phyloP scores from a whole-genome alignment of 1,284 basidiomycete genomes.

The Phaffia rhodozyma region DNA sequence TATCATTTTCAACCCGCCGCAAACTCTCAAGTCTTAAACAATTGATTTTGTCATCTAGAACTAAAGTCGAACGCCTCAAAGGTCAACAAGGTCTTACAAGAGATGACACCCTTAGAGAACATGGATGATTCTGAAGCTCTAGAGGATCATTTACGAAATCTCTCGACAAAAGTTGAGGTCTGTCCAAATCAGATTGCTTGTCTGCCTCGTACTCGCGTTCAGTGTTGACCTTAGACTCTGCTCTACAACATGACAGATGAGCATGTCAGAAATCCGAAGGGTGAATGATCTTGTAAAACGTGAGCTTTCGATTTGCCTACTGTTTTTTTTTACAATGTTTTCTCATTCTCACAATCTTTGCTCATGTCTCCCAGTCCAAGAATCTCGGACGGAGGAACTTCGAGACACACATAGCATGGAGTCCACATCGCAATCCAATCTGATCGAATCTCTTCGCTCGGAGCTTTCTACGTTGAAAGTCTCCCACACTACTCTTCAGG shows the following conservation, averaged over 20 bases:
- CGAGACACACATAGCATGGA: constrained; percentile 69
- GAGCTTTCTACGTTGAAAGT: constrained; percentile 47
- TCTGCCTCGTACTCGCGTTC: background rate
- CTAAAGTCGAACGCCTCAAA: constrained; percentile 26
- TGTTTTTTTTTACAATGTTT: background rate
- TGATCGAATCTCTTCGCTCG: constrained; percentile 54
- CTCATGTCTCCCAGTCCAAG: constrained; percentile 49
- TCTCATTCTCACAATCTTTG: constrained; percentile 12
- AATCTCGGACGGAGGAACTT: constrained; percentile 67
- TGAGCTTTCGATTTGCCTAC: constrained; percentile 34
- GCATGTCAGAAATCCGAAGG: constrained; percentile 59
- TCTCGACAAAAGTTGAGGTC: constrained; percentile 58
- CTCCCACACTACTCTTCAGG: constrained; percentile 5
- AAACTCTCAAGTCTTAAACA: background rate
- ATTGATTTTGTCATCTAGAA: background rate
- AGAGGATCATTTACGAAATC: constrained; percentile 57
- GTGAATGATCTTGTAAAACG: constrained; percentile 58
- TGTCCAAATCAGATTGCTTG: constrained; percentile 21
- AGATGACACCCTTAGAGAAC: constrained; percentile 58
- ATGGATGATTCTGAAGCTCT: constrained; percentile 54
- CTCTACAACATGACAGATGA: constrained; percentile 38
- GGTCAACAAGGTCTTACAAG: constrained; percentile 46
- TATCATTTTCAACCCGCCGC: no score
- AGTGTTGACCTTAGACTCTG: no score
- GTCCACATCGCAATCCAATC: constrained; percentile 57